Evolutionary conservation across 164 flowering plant genomes (phyloP), one percentile per base, ranked within the genome.

Genomic region (Nelumbo lutea): DNA sequence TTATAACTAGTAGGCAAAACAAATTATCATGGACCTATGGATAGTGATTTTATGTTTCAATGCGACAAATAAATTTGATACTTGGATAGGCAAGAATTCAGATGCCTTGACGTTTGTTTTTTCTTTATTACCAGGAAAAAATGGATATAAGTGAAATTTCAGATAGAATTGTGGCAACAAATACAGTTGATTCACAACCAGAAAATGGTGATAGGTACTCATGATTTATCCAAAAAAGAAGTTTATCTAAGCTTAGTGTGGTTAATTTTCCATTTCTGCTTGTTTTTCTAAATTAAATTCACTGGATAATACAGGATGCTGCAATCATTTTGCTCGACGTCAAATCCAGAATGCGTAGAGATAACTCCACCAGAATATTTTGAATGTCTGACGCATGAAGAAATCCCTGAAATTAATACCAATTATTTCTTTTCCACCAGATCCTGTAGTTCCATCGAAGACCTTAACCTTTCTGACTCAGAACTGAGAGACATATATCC

Each of bases 61-160:
- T 46, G 4, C 48, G 7, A 64, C 10, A 8, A 8, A 4, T 13
- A 42, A 58, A 0, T 44, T 9, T 8, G 2, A 60, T 47, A 42
- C 47, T 38, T 13, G 6, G 15, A 48, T 40, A 60, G 40, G 47
- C 27, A 38, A 56, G 44, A 62, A 63, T 55, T 39, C 5, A 46
- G 66, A 38, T 39, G 15, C 5, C 39, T 40, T 6, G 43, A 7
- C 48, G 41, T 59, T 70, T n/a, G 59, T 51, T 65, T 72, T 58
- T 58, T 46, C 41, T 41, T 42, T 53, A 10, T 40, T 46, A 59
- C 67, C 79, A 87, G 91, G 83, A 39, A 70, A 69, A 65, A 64
- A 57, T 62, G 48, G 76, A 77, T 55, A 70, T 64, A 9, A 62
- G 50, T 40, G 72, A 72, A 48, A 68, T 42, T 50, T 66, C 75